Conservation (phyloP, 1,139 yeast species). For the Candida sp. region DNA sequence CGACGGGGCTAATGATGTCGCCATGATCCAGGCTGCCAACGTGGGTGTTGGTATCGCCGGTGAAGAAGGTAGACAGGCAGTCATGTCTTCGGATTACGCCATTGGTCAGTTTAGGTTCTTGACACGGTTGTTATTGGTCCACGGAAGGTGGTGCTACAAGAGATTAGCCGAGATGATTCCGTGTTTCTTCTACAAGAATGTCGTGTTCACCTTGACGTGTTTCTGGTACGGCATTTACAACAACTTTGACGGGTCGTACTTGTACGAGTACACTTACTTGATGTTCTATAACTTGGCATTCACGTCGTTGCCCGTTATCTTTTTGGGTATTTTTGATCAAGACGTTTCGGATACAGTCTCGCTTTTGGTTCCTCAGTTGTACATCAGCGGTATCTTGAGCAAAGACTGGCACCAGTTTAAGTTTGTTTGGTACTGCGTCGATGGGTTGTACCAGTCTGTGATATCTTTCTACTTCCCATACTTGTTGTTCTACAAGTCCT, state of each 20-base stretch:
- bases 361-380: constrained; percentile 61
- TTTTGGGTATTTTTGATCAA: constrained; percentile 63
- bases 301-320: constrained; percentile 64
- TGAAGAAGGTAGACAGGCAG: constrained; percentile 72
- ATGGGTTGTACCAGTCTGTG: constrained; percentile 62
- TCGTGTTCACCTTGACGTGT: constrained; percentile 61
- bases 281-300: constrained; percentile 71
- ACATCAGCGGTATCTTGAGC: constrained; percentile 57
- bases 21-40: constrained; percentile 71
- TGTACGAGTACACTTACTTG: constrained; percentile 63
- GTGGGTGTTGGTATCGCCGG: constrained; percentile 74
- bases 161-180: constrained; percentile 69
- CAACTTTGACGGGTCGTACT: constrained; percentile 64
- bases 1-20: constrained; percentile 72
- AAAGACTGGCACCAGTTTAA: constrained; percentile 56
- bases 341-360: constrained; percentile 64
- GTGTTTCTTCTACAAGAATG: constrained; percentile 66
- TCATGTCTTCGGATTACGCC: constrained; percentile 71
- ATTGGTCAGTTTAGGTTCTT: constrained; percentile 64
- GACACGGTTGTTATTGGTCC: constrained; percentile 57
- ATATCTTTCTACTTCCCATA: constrained; percentile 61
- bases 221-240: constrained; percentile 66
- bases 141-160: constrained; percentile 70
- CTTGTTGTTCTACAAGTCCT: constrained; percentile 47
- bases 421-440: constrained; percentile 60